Conservation (phyloP, 139 green algal species). For the Yamagishiella unicocca region DNA sequence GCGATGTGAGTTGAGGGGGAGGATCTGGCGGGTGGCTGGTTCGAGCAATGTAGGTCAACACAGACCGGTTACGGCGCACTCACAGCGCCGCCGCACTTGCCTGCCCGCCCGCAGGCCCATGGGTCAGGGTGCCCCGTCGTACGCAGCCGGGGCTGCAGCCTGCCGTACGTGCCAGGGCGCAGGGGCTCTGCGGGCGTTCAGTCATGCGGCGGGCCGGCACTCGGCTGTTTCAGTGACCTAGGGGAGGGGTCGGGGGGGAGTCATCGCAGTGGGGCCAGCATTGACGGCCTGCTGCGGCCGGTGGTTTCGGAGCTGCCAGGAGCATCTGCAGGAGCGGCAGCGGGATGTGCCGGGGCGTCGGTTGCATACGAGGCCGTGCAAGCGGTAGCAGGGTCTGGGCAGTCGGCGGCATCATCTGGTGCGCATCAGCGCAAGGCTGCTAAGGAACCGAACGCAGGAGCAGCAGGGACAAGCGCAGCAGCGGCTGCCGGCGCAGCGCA, state of each 20-base stretch:
- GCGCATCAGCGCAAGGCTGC: not conserved
- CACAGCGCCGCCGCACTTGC: not conserved
- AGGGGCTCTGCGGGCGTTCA: not conserved
- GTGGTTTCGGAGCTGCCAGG: not conserved
- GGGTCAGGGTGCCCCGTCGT: not conserved
- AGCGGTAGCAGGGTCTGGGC: too few relatives aligned
- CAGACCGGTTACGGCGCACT: not conserved
- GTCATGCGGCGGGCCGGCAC: not conserved
- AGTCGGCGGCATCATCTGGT: not conserved
- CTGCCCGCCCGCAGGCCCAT: not conserved
- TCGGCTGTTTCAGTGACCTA: not conserved
- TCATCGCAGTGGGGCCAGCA: not conserved
- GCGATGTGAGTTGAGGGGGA: not conserved
- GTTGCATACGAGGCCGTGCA: too few relatives aligned
- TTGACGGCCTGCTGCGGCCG: not conserved
- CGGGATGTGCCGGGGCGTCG: not conserved
- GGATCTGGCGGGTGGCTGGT: not conserved
- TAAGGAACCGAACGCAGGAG: not conserved
- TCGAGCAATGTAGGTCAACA: not conserved
- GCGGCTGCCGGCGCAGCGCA: not conserved
- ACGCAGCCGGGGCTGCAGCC: slow-evolving; percentile 9
- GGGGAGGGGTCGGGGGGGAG: not conserved
- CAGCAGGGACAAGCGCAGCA: not conserved
- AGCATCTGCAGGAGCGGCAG: not conserved
- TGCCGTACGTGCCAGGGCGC: not conserved